These are phyloP conservation scores for Rostrohypoxylon terebratum DNA, from an alignment of 495 filamentous ascomycete species.

Conservation along the genomic window DNA sequence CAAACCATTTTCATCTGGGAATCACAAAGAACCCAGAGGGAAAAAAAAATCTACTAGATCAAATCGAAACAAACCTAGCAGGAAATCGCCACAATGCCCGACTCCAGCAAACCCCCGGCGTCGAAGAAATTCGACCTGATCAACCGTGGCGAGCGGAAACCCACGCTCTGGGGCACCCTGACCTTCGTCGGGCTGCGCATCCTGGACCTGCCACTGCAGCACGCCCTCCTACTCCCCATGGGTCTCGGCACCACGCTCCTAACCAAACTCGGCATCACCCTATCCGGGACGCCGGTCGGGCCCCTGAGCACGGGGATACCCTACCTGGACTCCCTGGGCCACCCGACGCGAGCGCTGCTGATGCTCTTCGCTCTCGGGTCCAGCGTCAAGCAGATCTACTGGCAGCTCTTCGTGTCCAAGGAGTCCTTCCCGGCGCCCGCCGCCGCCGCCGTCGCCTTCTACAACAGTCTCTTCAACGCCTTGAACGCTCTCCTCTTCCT, in stretches of 20 bases:
- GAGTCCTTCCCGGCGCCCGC: constrained; percentile 57
- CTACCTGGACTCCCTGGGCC: constrained; percentile 16
- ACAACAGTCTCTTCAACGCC: constrained; percentile 63
- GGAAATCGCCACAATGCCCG: constrained; percentile 6
- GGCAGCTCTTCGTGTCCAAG: constrained; percentile 52
- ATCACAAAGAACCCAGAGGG: background rate
- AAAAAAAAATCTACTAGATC: too few species aligned
- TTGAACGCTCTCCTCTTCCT: constrained; percentile 61
- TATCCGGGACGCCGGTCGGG: constrained; percentile 47
- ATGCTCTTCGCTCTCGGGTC: constrained; percentile 62
- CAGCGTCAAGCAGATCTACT: constrained; percentile 65
- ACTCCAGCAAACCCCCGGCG: constrained; percentile 16
- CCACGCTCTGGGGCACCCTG: constrained; percentile 61
- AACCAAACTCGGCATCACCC: constrained; percentile 39
- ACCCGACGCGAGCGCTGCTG: constrained; percentile 53
- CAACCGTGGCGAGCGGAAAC: constrained; percentile 51
- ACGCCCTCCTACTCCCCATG: constrained; percentile 60
- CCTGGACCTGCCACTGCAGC: constrained; percentile 69
- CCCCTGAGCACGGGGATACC: constrained; percentile 43
- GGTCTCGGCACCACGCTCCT: constrained; percentile 47
- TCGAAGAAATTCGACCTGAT: constrained; percentile 48
- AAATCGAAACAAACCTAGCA: background rate
- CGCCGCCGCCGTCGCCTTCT: constrained; percentile 52
- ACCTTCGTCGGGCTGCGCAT: constrained; percentile 69
- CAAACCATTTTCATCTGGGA: background rate